Evolutionary conservation across 495 filamentous ascomycete genomes (phyloP), one percentile per base, ranked within the genome.

Genomic region (Penicillium waksmanii): DNA sequence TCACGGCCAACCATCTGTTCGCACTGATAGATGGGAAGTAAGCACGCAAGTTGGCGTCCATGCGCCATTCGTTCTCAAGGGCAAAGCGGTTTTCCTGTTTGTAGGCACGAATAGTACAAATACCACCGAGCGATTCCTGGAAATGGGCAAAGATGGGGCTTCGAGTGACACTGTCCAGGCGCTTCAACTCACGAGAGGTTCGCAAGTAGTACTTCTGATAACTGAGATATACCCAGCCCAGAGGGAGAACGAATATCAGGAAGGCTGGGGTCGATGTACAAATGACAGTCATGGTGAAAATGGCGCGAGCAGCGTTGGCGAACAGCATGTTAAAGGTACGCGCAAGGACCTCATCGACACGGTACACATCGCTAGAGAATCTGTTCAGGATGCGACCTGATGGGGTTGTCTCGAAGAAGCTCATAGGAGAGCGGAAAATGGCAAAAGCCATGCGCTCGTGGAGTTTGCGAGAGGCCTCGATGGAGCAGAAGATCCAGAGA

Each of bases 111-210:
- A 99, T 99, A n/a, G 96, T 99, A 57, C 89, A 91, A 66, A 97
- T 89, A 43, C 95, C 96, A 54, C 90, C 93, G 1, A 99, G 82
- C 3, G 94, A 96, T 73, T 99, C 96, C 66, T 99, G 96, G 77
- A 99, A 99, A 71, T 99, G 96, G 12, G 96, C 96, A 71, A 90
- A 99, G 65, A 99, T 96, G 13, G 96, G 96, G 72, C 92, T 96
- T 60, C 92, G 87, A 63, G 88, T 96, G 55, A 96, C 87, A 72
- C 94, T 97, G 77, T 99, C 96, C 61, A 99, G 79, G 56, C 96
- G 86, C 77, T 98, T 99, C 54, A 99, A 79, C 74, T 99, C 96
- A 62, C 96, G 89, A 52, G 96, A 98, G 23, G 95, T 96, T 54
- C 93, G 85, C 47, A 99, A 83, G 75, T 99, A 99, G 79, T 98